Conservation (phyloP, 352 stramenopile genomes). For the Phytophthora sojae region DNA sequence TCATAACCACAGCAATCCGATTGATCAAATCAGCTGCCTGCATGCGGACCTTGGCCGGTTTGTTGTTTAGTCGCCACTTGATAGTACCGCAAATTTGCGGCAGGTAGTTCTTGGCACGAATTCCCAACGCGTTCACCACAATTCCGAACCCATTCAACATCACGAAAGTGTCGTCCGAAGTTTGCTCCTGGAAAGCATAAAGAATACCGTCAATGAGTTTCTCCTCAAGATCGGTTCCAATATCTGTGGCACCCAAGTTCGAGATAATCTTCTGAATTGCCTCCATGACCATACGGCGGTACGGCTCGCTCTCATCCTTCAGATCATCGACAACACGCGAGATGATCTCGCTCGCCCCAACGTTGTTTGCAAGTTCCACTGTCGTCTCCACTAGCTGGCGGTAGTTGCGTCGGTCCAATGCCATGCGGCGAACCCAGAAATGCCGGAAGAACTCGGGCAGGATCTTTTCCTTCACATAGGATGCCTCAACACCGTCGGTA, state of each 20-base stretch:
- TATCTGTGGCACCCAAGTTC: conserved; percentile 96
- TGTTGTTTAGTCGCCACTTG: conserved; percentile 99
- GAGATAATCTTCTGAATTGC: conserved; percentile 98
- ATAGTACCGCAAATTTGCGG: conserved; percentile 99
- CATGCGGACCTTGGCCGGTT: conserved; percentile 98
- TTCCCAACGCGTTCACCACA: conserved; percentile 97
- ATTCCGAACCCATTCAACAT: conserved; percentile 99
- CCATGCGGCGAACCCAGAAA: conserved; percentile 99
- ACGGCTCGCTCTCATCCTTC: conserved; percentile 99
- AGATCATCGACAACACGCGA: conserved; percentile 98
- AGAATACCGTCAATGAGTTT: conserved; percentile 99
- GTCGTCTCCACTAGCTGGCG: conserved; percentile 99
- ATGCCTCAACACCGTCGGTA: conserved; percentile 98
- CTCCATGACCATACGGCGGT: conserved; percentile 99
- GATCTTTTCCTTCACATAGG: conserved; percentile 98
- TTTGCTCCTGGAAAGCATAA: conserved; percentile 99
- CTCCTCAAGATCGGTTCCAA: conserved; percentile 97
- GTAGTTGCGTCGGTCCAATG: conserved; percentile 98
- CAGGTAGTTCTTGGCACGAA: conserved; percentile 98
- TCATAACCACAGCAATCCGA: conserved; percentile 99
- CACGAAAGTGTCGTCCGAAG: conserved; percentile 93
- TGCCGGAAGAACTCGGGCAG: conserved; percentile 99
- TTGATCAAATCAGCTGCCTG: conserved; percentile 99
- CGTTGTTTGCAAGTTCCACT: conserved; percentile 98
- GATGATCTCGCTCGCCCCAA: conserved; percentile 99